These are phyloP conservation scores for Fusarium nisikadoi DNA, from an alignment of 2,329 filamentous ascomycete species.

Conservation along the genomic window DNA sequence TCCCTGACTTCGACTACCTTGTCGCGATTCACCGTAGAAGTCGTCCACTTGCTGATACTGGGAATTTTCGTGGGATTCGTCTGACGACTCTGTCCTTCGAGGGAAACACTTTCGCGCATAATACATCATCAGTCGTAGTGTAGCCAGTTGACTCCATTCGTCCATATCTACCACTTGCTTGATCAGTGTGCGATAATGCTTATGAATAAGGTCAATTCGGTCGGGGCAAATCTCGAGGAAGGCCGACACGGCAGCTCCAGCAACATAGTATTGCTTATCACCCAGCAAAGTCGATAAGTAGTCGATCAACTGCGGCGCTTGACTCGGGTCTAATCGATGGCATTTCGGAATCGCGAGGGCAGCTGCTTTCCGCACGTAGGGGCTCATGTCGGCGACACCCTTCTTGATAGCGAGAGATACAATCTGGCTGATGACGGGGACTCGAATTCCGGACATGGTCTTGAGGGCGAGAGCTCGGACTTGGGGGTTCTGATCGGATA, in stretches of 20 bases:
- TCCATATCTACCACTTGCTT: slow-evolving; percentile 98
- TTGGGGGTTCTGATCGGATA: slow-evolving; percentile 91
- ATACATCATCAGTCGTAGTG: slow-evolving; percentile 80
- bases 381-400: slow-evolving; percentile 92
- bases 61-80: slow-evolving; percentile 53
- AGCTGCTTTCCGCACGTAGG: slow-evolving; percentile 90
- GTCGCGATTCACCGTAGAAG: slow-evolving; percentile 79
- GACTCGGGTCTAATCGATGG: slow-evolving; percentile 87
- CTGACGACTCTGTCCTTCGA: slow-evolving; percentile 66
- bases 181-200: slow-evolving; percentile 85
- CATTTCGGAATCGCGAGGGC: slow-evolving; percentile 96
- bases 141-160: slow-evolving; percentile 94
- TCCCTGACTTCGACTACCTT: slow-evolving; percentile 57
- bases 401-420: slow-evolving; percentile 96
- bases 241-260: slow-evolving; percentile 88
- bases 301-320: slow-evolving; percentile 84
- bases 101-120: slow-evolving; percentile 94
- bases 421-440: slow-evolving; percentile 97
- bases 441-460: slow-evolving; percentile 97
- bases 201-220: slow-evolving; percentile 87
- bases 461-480: slow-evolving; percentile 91
- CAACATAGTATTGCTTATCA: slow-evolving; percentile 97
- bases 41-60: slow-evolving; percentile 65
- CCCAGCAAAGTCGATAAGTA: slow-evolving; percentile 81
- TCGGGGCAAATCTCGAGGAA: slow-evolving; percentile 92